These are phyloP conservation scores for Melaleuca alternifolia DNA, from an alignment of 345 rosid species.

Conservation along the genomic window DNA sequence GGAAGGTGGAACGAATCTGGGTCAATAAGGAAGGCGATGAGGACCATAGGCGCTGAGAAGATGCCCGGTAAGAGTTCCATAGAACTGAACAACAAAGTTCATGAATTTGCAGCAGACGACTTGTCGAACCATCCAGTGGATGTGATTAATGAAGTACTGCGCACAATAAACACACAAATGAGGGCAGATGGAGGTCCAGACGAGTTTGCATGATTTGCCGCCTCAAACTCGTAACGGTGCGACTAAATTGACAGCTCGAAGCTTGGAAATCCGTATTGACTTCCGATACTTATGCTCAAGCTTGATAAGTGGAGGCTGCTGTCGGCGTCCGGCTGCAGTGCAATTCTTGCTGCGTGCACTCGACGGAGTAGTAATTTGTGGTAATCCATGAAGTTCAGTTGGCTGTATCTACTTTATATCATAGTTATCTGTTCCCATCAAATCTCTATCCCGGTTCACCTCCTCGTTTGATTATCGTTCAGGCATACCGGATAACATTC, in stretches of 20 bases:
- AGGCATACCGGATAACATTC: neutral
- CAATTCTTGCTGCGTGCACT: neutral
- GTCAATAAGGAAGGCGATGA: conserved; percentile 51
- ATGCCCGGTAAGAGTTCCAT: conserved; percentile 56
- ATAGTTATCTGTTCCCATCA: neutral
- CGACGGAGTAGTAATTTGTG: neutral
- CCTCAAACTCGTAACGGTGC: neutral
- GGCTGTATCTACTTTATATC: neutral
- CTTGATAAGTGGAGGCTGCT: neutral
- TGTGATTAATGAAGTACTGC: conserved; percentile 23
- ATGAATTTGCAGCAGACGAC: conserved; percentile 46
- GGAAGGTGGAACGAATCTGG: conserved; percentile 65
- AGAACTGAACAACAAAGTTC: conserved; percentile 35
- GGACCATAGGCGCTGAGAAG: conserved; percentile 45
- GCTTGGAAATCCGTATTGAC: neutral
- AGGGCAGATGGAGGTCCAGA: conserved; percentile 8
- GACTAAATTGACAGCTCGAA: neutral
- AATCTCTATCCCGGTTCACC: neutral
- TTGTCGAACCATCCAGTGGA: conserved; percentile 28
- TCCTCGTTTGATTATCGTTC: neutral
- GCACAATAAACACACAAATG: conserved; percentile 23
- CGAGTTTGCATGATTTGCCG: conserved; percentile 5
- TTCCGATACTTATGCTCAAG: neutral
- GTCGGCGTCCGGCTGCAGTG: neutral
- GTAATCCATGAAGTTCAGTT: neutral